Base-by-base conservation (phyloP, 306 rosid species). In the Corylus heterophylla region DNA sequence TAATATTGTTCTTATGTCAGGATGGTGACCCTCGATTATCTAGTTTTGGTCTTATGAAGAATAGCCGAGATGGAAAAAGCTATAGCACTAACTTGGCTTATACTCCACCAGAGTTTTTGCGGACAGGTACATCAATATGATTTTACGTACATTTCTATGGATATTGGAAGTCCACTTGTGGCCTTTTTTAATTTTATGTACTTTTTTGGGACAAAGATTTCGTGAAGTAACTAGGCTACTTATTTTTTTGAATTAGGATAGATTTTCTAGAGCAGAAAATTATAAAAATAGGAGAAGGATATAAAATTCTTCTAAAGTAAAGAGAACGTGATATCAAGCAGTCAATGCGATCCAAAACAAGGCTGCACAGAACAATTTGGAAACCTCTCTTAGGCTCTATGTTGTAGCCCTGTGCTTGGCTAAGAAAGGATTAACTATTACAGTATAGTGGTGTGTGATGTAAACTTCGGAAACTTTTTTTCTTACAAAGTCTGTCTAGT, bases 1-100 rank as follows among this genome's bases (percentile, higher is more conserved):
- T 35, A 10, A 68, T 45, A 35, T 68, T 64, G 72, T 47, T 81
- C 78, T 81, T 83, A 8, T 84, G 68, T 54, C 89, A 94, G 98
- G 97, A 91, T 52, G 98, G 98, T 70, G 97, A 94, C 85, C 98
- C 97, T 72, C 89, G 90, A 27, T 79, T 94, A 78, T 94, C 98
- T n/a, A 91, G 97, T 87, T 92, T 94, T 31, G 98, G 98, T 74
- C 92, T 94, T 27, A 94, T 94, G 90, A 94, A 94, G 83, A 94
- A 94, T 76, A 94, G 98, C 67, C 92, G 92, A 55, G 98, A 92
- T 74, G 98, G 98, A 66, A 94, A 94, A 89, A 94, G 98, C 90
- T 94, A 94, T 80, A 94, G 98, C 62, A 94, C 98, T 63, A 94
- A 94, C 76, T 82, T 94, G 55, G 98, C 97, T 45, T 92, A 94